A percentile compares a stretch with the other conserved stretches of the same genome.
phyloP scores from a whole-genome alignment of 1,284 basidiomycete genomes.

The Ustilago nuda region DNA sequence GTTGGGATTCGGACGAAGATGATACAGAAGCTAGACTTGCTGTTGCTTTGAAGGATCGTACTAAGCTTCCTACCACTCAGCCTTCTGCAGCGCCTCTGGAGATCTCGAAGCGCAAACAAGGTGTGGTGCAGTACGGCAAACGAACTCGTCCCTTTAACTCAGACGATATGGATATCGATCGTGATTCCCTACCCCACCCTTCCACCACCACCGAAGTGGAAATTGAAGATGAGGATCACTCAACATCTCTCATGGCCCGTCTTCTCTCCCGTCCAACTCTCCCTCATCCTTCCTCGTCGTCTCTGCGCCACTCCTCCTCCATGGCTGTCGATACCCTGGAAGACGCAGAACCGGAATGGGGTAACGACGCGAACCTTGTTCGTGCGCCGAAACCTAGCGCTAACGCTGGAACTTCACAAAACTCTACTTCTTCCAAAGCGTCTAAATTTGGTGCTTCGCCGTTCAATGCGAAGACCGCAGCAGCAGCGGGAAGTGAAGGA shows the following conservation, averaged over 20 bases:
- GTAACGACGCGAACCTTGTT: conserved; percentile 47
- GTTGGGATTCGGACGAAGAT: conserved; percentile 38
- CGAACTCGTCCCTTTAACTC: neutral
- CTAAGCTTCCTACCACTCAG: neutral
- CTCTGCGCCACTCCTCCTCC: conserved; percentile 1
- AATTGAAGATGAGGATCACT: neutral
- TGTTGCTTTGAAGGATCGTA: conserved; percentile 21
- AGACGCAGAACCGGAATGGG: conserved; percentile 50
- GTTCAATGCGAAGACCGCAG: neutral
- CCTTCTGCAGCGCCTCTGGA: neutral
- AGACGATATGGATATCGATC: neutral
- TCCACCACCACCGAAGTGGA: neutral
- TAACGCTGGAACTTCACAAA: conserved; percentile 1
- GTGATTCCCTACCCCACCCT: neutral
- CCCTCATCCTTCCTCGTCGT: neutral
- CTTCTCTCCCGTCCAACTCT: conserved; percentile 1
- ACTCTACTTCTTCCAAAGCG: neutral
- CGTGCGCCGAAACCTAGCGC: conserved; percentile 36
- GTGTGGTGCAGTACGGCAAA: conserved; percentile 20
- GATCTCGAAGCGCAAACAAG: neutral
- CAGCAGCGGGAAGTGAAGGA: neutral
- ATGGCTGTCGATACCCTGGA: conserved; percentile 28
- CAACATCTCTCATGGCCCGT: conserved; percentile 22
- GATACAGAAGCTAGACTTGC: conserved; percentile 18
- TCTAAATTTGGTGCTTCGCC: neutral